Evolutionary conservation across 495 filamentous ascomycete genomes (phyloP).

Genomic region (Chaetomidium leptoderma): DNA sequence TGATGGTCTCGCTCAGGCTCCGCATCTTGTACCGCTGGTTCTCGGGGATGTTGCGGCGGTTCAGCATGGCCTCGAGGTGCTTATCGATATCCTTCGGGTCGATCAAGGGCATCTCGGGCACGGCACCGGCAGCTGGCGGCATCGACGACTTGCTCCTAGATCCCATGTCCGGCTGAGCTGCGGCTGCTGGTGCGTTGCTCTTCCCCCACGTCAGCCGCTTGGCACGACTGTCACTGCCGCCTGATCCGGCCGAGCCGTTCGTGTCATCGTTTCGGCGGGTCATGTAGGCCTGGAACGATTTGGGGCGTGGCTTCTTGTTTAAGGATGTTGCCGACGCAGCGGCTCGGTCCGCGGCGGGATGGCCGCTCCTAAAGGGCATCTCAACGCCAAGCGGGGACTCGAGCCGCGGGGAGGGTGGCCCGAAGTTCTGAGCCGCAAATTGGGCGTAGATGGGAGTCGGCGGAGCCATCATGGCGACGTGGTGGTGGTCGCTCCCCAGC

Average conservation of each 20-base stretch:
- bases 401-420: neutral
- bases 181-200: constrained; percentile 11
- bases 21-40: constrained; percentile 93
- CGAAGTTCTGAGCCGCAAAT: constrained; percentile 46
- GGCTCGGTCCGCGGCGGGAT: constrained; percentile 9
- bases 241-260: constrained; percentile 5
- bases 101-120: constrained; percentile 21
- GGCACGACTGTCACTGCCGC: constrained; percentile 10
- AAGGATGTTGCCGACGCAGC: constrained; percentile 1
- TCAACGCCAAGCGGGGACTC: neutral
- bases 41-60: constrained; percentile 85
- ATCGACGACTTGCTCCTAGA: constrained; percentile 30
- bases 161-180: constrained; percentile 16
- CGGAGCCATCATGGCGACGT: constrained; percentile 33
- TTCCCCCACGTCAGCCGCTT: constrained; percentile 30
- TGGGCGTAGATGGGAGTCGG: constrained; percentile 76
- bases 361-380: constrained; percentile 14
- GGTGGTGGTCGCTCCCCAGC: constrained; percentile 35
- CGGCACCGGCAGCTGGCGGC: constrained; percentile 16
- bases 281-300: constrained; percentile 29
- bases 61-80: constrained; percentile 65
- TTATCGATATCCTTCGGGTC: constrained; percentile 49
- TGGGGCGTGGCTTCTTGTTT: constrained; percentile 26
- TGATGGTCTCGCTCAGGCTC: constrained; percentile 79
- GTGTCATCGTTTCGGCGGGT: constrained; percentile 14